Percentiles rank a stretch among this genome's conserved stretches.
These are phyloP conservation scores for Quercus ilex DNA, from an alignment of 306 rosid genomes.

Conservation along the genomic window DNA sequence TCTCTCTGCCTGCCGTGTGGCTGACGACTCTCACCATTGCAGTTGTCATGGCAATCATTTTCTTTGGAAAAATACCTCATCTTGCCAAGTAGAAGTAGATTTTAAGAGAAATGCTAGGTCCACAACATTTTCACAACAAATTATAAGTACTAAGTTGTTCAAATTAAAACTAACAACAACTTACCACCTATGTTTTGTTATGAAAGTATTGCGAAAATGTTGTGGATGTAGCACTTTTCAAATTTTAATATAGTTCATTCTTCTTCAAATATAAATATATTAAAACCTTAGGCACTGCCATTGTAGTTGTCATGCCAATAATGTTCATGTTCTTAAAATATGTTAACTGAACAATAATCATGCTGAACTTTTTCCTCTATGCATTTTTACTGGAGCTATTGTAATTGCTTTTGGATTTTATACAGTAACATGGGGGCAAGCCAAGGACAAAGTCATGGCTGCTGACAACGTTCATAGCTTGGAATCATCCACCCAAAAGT, in stretches of 20 bases:
- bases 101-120: rapidly evolving
- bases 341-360: too few relatives aligned
- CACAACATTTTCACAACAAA: too few relatives aligned
- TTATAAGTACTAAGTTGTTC: rapidly evolving
- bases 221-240: not conserved
- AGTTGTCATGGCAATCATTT: slow-evolving; percentile 11
- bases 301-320: too few relatives aligned
- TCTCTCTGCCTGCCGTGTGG: too few relatives aligned
- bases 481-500: slow-evolving; percentile 15
- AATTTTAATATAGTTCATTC: too few relatives aligned
- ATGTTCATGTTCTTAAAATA: too few relatives aligned
- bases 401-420: slow-evolving; percentile 35
- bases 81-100: slow-evolving; percentile 31
- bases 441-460: slow-evolving; percentile 7
- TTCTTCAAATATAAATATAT: too few relatives aligned
- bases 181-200: too few relatives aligned
- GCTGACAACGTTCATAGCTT: not conserved
- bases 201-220: rapidly evolving
- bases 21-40: not conserved
- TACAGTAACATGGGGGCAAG: slow-evolving; percentile 29
- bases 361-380: not conserved
- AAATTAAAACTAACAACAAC: too few relatives aligned
- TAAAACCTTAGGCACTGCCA: too few relatives aligned
- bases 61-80: slow-evolving; percentile 27
- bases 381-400: slow-evolving; percentile 37